Evolutionary conservation across 805 yeast species (phyloP), one percentile per base, ranked within the genome.

Genomic region (Citeromyces nyonsensis): DNA sequence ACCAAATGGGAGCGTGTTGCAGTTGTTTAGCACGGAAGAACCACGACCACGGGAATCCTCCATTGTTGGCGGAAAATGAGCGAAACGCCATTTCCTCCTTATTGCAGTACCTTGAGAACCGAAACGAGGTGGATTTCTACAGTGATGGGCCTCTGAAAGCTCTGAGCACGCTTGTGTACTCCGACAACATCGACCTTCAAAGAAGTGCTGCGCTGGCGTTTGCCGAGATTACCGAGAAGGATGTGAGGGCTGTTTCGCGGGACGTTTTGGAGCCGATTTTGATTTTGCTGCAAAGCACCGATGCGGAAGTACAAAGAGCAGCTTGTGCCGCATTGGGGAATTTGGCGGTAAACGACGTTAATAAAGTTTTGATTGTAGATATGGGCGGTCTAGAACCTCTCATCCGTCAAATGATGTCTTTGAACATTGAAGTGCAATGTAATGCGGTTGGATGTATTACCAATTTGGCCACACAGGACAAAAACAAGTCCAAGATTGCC

Each of bases 301-400:
- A 91, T 53, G 70, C 86, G 35, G 98, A 91, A 57, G 95, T 91
- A 25, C 97, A 91, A 58, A 69, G 97, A 34, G 98, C 98, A 6
- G 96, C 98, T 0, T 88, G 97, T 56, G 98, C 97, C 5, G 97
- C 98, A 2, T 61, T 91, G 43, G 98, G 98, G n/a, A 91, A 91
- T 47, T 62, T 91, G 47, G 99, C 99, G 2, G 98, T 91, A 24
- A 85, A 91, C 57, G 86, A 85, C 48, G 95, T 82, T 39, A 91
- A 91, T 60, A 91, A 91, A 54, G 69, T 81, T 11, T 64, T 91
- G 33, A 88, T 91, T 38, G 97, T 93, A 11, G 95, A 88, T 48
- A 84, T 91, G 95, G 97, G 97, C 20, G 98, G 97, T 2, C 68
- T 91, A 36, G 95, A 86, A 40, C 97, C 97, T 4, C 69, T 91